Percentiles rank a stretch among this genome's conserved stretches.
These are phyloP conservation scores for Arachis hypogaea DNA, from an alignment of 306 rosid species.

Conservation along the genomic window DNA sequence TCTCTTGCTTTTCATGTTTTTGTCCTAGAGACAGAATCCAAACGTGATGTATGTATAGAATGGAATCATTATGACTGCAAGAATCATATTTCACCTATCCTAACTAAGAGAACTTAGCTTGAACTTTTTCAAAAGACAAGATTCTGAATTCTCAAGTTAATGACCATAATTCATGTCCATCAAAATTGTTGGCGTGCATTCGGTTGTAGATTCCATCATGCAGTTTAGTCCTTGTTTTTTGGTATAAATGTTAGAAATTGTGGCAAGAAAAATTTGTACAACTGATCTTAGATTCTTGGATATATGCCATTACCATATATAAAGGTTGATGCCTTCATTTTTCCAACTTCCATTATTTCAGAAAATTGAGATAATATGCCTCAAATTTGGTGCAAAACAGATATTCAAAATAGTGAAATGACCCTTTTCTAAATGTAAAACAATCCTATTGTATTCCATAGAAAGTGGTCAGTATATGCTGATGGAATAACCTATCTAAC, in stretches of 20 bases:
- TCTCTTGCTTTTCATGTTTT: too few species aligned
- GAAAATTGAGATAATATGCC: too few species aligned
- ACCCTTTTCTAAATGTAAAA: too few species aligned
- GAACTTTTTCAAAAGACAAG: neutral
- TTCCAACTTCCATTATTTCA: neutral
- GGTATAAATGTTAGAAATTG: neutral
- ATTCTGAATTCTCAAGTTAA: constrained; percentile 9
- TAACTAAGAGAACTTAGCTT: neutral
- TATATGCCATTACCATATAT: neutral
- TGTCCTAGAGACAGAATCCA: too few species aligned
- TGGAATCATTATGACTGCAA: constrained; percentile 32
- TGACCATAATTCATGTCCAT: neutral
- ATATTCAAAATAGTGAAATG: too few species aligned
- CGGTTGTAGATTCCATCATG: neutral
- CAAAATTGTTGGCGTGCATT: neutral
- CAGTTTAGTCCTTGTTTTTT: neutral
- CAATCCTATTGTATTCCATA: too few species aligned
- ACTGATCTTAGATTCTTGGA: neutral
- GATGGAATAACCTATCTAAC: too few species aligned
- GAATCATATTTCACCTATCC: constrained; percentile 9
- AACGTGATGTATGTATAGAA: neutral
- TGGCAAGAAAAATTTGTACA: neutral
- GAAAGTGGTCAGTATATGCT: too few species aligned
- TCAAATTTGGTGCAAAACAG: too few species aligned
- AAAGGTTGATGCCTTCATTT: neutral